phyloP scores from a whole-genome alignment of 495 filamentous ascomycete species.

The Thermothielavioides terrestris region DNA sequence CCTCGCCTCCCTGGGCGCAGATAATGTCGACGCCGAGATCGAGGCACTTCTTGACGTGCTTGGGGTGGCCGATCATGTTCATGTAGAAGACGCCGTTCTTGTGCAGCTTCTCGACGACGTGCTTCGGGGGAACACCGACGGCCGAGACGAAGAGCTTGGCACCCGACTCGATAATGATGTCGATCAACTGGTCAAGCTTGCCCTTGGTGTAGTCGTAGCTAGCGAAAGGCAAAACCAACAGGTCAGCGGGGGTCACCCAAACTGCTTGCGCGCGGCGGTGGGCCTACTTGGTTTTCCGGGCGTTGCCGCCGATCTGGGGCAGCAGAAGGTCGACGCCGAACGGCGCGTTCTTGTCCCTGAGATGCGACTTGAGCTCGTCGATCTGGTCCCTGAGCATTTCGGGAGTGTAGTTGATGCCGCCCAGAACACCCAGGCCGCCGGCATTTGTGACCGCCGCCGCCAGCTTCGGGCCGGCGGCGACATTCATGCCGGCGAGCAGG shows the following conservation, averaged over 20 bases:
- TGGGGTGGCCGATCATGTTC: slow-evolving; percentile 99
- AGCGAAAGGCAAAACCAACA: neutral
- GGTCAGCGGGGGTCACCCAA: slow-evolving; percentile 4
- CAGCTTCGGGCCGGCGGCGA: slow-evolving; percentile 92
- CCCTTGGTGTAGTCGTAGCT: slow-evolving; percentile 99
- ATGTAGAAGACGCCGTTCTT: slow-evolving; percentile 84
- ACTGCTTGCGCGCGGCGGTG: neutral
- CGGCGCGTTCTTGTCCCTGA: slow-evolving; percentile 92
- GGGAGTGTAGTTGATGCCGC: slow-evolving; percentile 92
- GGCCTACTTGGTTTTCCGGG: slow-evolving; percentile 85
- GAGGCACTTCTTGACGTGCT: slow-evolving; percentile 91
- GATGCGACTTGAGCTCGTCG: slow-evolving; percentile 80
- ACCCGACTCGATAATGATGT: slow-evolving; percentile 84
- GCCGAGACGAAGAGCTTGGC: slow-evolving; percentile 94
- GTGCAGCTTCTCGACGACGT: slow-evolving; percentile 84
- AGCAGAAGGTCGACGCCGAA: slow-evolving; percentile 95
- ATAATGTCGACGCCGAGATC: slow-evolving; percentile 85
- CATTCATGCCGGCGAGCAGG: slow-evolving; percentile 97
- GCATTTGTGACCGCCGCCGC: slow-evolving; percentile 97
- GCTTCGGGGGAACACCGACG: slow-evolving; percentile 85
- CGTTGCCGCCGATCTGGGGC: slow-evolving; percentile 87
- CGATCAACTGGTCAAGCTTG: slow-evolving; percentile 84
- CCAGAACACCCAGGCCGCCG: slow-evolving; percentile 91
- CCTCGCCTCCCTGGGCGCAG: slow-evolving; percentile 77
- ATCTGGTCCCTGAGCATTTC: slow-evolving; percentile 96